These are phyloP conservation scores for Solanum clarkiae DNA, from an alignment of 257 asterid species.

Conservation along the genomic window DNA sequence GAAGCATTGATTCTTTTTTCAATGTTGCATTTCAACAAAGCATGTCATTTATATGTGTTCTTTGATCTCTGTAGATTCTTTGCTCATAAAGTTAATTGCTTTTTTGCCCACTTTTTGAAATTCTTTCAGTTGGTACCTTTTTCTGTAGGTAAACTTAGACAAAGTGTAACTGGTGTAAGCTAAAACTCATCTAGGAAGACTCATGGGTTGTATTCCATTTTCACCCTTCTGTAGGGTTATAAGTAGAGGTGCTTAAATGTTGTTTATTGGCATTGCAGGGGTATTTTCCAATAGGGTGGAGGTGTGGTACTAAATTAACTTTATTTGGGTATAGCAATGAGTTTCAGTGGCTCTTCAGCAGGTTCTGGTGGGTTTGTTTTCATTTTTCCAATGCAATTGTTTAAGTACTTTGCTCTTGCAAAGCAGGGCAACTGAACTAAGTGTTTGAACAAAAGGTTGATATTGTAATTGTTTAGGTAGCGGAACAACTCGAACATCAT, in stretches of 20 bases:
- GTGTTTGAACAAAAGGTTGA: not conserved
- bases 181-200: conserved; percentile 2
- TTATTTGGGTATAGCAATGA: conserved; percentile 18
- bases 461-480: conserved; percentile 24
- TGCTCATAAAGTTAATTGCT: conserved; percentile 20
- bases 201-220: conserved; percentile 10
- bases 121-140: conserved; percentile 17
- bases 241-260: conserved; percentile 15
- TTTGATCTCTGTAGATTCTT: conserved; percentile 12
- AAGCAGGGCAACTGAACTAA: not conserved
- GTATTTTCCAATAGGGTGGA: conserved; percentile 7
- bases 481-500: conserved; percentile 26
- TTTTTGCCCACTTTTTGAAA: conserved; percentile 9
- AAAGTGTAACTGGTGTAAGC: conserved; percentile 15
- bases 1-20: conserved; percentile 17
- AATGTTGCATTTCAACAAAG: not conserved
- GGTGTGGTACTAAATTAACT: not conserved
- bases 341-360: conserved; percentile 28
- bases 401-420: not conserved
- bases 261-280: conserved; percentile 29
- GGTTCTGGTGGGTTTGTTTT: conserved; percentile 19
- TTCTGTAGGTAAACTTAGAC: conserved; percentile 8
- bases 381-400: not conserved
- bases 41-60: not conserved
- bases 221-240: conserved; percentile 25